Base-by-base conservation (phyloP, 768 basidiomycete genomes). In the Russula foetens region DNA sequence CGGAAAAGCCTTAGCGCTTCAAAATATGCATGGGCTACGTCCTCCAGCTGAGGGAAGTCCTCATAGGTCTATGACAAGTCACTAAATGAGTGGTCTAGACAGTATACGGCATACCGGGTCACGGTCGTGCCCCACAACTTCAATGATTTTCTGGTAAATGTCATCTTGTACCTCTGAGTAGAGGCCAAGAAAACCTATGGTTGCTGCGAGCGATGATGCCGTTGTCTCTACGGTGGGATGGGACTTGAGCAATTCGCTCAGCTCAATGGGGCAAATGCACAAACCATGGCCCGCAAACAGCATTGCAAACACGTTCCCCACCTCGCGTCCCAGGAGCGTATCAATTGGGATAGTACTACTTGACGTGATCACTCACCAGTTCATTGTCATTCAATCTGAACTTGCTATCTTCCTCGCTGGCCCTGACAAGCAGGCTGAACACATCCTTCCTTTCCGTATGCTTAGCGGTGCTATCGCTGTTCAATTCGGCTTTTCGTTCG, bases 1-100 rank as follows among this genome's bases (percentile, higher is more conserved):
- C 73, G 74, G 45, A 67, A 75, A 58, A 76, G 53, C n/a, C 75
- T 62, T 15, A 67, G 48, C 12, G 69, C 75, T 67, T 76, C 72
- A 33, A 68, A 67, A 45, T 70, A 73, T 24, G 63, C 66, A 31
- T 64, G 67, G 33, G 70, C 66, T 21, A 72, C 59, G 57, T 72
- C 72, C 58, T 71, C 66, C 1, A 75, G 67, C 41, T 66, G 69
- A 35, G 53, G 45, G 38, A 68, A 70, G 43, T 72, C 70, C 45
- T 71, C 69, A 41, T 28, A 65, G 29, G 24, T 56, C 56, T 70
- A n/a, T 11, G 14, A 21, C 6, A 38, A 11, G 31, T 51, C 12
- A 68, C 48, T 15, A 26, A 2, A 31, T 31, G 15, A 21, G 33
- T 49, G 19, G n/a, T 31, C 53, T 6, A 17, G 6, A 11, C 26